Percentiles rank a stretch among this genome's conserved stretches.
Evolutionary conservation across 2,329 filamentous ascomycete genomes (phyloP).

Genomic region (Colletotrichum abscissum): DNA sequence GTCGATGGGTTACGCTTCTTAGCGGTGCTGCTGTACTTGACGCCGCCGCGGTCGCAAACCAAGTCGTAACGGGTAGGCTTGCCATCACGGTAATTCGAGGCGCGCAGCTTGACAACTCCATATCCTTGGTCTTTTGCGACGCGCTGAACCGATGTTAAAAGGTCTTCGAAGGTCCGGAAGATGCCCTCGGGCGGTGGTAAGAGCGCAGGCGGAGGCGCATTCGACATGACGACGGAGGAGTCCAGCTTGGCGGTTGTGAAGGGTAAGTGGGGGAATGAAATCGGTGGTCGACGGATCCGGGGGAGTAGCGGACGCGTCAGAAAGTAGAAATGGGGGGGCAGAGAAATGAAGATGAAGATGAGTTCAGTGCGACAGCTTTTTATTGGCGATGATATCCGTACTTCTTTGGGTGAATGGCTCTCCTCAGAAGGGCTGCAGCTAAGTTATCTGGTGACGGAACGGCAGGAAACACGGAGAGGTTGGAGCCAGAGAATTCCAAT

Average conservation of each 20-base stretch:
- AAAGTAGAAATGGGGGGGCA: slow-evolving; percentile 38
- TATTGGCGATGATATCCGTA: slow-evolving; percentile 16
- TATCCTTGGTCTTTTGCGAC: slow-evolving; percentile 72
- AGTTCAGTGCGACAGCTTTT: slow-evolving; percentile 9
- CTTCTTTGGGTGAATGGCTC: slow-evolving; percentile 12
- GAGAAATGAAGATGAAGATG: slow-evolving; percentile 37
- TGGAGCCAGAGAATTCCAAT: slow-evolving; percentile 41
- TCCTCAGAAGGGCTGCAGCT: slow-evolving; percentile 7
- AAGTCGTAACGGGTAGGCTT: slow-evolving; percentile 72
- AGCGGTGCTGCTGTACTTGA: slow-evolving; percentile 73
- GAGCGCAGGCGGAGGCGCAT: slow-evolving; percentile 59
- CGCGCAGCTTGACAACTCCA: slow-evolving; percentile 71
- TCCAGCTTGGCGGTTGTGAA: slow-evolving; percentile 40
- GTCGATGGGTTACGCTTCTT: slow-evolving; percentile 74
- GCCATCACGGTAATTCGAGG: slow-evolving; percentile 72
- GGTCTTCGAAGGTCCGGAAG: slow-evolving; percentile 68
- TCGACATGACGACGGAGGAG: slow-evolving; percentile 53
- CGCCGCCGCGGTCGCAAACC: slow-evolving; percentile 71
- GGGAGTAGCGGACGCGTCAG: slow-evolving; percentile 22
- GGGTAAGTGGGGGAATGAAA: slow-evolving; percentile 38
- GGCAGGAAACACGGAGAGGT: slow-evolving; percentile 35
- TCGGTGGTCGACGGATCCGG: slow-evolving; percentile 26
- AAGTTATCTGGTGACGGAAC: slow-evolving; percentile 16
- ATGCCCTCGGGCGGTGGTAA: slow-evolving; percentile 70
- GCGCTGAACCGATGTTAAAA: slow-evolving; percentile 67